phyloP scores from a whole-genome alignment of 2,329 filamentous ascomycete species.

The Botrytis medusae region DNA sequence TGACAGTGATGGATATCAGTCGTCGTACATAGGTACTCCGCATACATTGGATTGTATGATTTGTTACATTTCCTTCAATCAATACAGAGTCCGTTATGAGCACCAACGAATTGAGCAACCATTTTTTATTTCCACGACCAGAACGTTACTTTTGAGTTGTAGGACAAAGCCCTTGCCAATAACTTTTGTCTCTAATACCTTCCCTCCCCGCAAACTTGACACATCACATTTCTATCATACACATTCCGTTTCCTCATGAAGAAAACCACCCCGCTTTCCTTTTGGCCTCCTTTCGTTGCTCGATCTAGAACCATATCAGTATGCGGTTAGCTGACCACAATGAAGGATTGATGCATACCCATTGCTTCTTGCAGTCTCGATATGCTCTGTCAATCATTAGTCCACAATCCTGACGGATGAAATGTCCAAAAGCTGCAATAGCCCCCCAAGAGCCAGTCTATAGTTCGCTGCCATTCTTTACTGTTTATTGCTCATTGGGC shows the following conservation, averaged over 20 bases:
- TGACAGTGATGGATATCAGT: background rate
- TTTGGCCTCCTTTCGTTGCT: constrained; percentile 49
- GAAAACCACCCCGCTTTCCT: constrained; percentile 40
- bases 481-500: background rate
- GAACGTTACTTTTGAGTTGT: background rate
- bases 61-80: background rate
- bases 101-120: background rate
- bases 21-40: background rate
- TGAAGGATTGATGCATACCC: constrained; percentile 60
- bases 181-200: background rate
- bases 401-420: background rate
- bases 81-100: background rate
- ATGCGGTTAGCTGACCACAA: background rate
- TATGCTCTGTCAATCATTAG: constrained; percentile 66
- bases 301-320: constrained; percentile 40
- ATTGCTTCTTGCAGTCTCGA: constrained; percentile 90
- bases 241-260: constrained; percentile 18
- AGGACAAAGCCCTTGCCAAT: background rate
- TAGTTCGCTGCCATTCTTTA: background rate
- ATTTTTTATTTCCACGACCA: background rate
- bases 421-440: background rate
- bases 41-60: background rate
- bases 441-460: background rate
- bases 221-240: constrained; percentile 5
- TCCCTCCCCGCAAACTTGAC: background rate